These are phyloP conservation scores for Solanum paucissectum DNA, from an alignment of 257 asterid species.

Conservation along the genomic window DNA sequence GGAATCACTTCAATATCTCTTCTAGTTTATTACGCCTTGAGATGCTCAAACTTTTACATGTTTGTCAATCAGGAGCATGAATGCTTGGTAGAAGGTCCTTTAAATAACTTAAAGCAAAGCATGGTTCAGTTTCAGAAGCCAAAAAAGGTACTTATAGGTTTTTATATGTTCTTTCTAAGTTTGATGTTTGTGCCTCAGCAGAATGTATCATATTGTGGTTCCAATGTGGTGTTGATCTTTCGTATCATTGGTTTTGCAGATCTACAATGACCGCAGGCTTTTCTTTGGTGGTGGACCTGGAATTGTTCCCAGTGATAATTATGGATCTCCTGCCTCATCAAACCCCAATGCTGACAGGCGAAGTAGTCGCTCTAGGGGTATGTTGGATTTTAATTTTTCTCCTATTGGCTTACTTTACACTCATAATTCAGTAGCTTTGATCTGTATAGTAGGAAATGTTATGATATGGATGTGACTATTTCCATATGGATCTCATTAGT, in stretches of 20 bases:
- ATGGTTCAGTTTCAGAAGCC: conserved; percentile 99
- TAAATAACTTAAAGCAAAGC: conserved; percentile 93
- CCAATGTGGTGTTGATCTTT: background rate
- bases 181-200: background rate
- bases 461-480: background rate
- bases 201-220: background rate
- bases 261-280: conserved; percentile 82
- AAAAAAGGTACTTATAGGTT: conserved; percentile 47
- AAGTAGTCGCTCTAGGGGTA: conserved; percentile 83
- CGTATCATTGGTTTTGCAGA: conserved; percentile 33
- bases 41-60: conserved; percentile 1
- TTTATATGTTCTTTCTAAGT: background rate
- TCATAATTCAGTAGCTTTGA: background rate
- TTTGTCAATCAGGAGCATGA: conserved; percentile 65
- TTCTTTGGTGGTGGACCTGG: conserved; percentile 92
- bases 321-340: conserved; percentile 50
- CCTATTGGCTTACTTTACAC: background rate
- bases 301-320: conserved; percentile 54
- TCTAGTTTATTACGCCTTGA: background rate
- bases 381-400: background rate
- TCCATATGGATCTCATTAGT: background rate
- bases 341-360: conserved; percentile 62
- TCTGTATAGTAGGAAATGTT: background rate
- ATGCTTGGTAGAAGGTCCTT: conserved; percentile 98
- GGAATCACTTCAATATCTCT: background rate